phyloP scores from a whole-genome alignment of 139 green algal genomes.

The Chlorella sp. region DNA sequence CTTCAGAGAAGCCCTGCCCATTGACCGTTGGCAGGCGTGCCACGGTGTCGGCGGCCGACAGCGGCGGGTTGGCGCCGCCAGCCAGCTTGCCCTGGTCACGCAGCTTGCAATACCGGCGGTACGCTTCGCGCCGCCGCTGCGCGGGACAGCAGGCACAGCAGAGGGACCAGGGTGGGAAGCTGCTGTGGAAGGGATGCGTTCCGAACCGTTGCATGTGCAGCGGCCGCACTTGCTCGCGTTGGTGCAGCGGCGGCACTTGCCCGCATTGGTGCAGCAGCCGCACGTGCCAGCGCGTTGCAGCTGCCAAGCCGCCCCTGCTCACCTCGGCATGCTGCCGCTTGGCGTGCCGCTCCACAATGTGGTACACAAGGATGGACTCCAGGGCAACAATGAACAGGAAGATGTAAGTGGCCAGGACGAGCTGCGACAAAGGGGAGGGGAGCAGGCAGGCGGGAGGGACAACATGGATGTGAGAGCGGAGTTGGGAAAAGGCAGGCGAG shows the following conservation, averaged over 20 bases:
- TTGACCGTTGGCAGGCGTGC: background rate
- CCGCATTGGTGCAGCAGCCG: too few species aligned
- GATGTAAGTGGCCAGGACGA: conserved; percentile 31
- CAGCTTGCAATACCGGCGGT: conserved; percentile 26
- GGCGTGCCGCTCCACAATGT: conserved; percentile 13
- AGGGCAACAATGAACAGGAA: conserved; percentile 3
- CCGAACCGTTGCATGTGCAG: too few species aligned
- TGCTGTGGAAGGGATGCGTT: too few species aligned
- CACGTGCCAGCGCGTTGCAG: too few species aligned
- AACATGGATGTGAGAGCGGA: too few species aligned
- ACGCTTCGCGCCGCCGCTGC: conserved; percentile 17
- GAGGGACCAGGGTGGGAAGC: too few species aligned
- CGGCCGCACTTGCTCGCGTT: too few species aligned
- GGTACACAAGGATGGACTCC: conserved; percentile 13
- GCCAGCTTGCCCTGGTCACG: background rate
- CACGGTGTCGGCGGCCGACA: background rate
- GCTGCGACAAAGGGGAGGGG: background rate
- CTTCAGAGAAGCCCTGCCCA: background rate
- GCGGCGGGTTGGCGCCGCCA: conserved; percentile 7
- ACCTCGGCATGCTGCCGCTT: conserved; percentile 8
- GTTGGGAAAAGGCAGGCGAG: too few species aligned
- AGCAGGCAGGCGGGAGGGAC: too few species aligned
- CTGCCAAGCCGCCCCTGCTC: too few species aligned
- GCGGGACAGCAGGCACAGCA: too few species aligned
- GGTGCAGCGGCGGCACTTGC: too few species aligned